Base-by-base conservation (phyloP, 352 stramenopile genomes). In the Pythium vanterpoolii region DNA sequence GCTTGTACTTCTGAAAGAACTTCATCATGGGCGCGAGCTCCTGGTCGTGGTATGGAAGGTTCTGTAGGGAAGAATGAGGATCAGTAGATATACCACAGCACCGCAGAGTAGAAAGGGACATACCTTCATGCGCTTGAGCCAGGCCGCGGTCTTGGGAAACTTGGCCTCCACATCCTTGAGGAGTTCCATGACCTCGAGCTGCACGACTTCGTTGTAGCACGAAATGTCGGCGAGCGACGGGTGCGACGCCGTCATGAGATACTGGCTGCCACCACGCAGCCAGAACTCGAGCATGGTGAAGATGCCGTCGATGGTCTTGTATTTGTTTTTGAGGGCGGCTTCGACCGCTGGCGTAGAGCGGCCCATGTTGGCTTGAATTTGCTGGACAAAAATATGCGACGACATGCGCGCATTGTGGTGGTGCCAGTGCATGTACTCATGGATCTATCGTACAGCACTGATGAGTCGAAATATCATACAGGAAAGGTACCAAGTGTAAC, bases 361-460 rank as follows among this genome's bases (percentile, higher is more conserved):
- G 11, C 80, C 77, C 11, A 85, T 52, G 58, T 87, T 90, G 16
- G 69, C 60, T 64, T 85, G 74, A 28, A 90, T 52, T 64, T 82
- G 70, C 62, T 85, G 76, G 23, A 86, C 70, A 62, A 87, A 87
- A 49, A 90, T 77, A 60, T 88, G 60, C 2, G 74, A 84, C 56
- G 73, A 81, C 27, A 65, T 65, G 34, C 81, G 81, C 50, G 79
- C 73, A 60, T 89, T 88, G 38, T 79, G 73, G 72, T 90, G 81
- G 60, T 90, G 81, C 81, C 81, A 90, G 68, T 90, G 77, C 63
- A 73, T 86, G 69, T 90, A 90, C 71, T 90, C 80, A 50, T 88
- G 66, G 64, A 90, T 90, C 78, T 90, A n/a, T n/a, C n/a, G n/a
- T n/a, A 55, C 28, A 34, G 14, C 5, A 6, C 7, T 28, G 30